Evolutionary conservation across 1,284 basidiomycete species (phyloP), one percentile per base, ranked within the genome.

Genomic region (Blastosporella zonata): DNA sequence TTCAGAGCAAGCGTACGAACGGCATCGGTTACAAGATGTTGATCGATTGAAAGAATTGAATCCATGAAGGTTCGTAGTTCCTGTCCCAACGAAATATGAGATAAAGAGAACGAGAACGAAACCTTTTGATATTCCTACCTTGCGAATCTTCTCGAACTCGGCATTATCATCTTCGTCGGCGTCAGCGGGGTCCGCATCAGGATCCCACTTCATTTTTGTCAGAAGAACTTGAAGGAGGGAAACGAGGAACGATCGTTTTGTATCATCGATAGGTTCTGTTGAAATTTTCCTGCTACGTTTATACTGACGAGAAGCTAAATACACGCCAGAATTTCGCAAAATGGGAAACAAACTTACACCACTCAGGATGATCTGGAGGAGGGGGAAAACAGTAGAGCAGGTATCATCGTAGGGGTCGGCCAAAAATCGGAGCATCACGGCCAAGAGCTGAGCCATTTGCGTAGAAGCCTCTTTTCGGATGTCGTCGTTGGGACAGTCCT

Each of bases 161-260:
- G 79, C 81, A 52, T 83, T 79, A 53, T 96, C 95, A 50, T 98
- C 96, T 49, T 94, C 93, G 46, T 96, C 93, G 38, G 84, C 77
- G 56, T 94, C 91, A 29, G 86, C 82, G 6, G 87, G 85, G 60
- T 94, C 88, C 3, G 80, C 81, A 0, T 87, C 84, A 54, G 83
- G 78, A 45, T 92, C 88, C 97, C 97, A 99, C 62, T 93, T 96
- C 66, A 92, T 79, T 71, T 98, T 98, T 47, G 81, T 75, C 27
- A 98, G 71, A 29, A 93, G 80, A 29, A 93, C 86, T 56, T 87
- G 77, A 12, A 99, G 75, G 4, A 98, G 73, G 3, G 86, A 87
- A 3, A 75, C 73, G 13, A 99, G 77, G 72, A 99, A 96, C 6
- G 83, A 75, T 23, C 85, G 82, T 62, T 90, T 93, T 51, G 82